Conservation (phyloP, 495 filamentous ascomycete species). For the Neurospora cerealis region DNA sequence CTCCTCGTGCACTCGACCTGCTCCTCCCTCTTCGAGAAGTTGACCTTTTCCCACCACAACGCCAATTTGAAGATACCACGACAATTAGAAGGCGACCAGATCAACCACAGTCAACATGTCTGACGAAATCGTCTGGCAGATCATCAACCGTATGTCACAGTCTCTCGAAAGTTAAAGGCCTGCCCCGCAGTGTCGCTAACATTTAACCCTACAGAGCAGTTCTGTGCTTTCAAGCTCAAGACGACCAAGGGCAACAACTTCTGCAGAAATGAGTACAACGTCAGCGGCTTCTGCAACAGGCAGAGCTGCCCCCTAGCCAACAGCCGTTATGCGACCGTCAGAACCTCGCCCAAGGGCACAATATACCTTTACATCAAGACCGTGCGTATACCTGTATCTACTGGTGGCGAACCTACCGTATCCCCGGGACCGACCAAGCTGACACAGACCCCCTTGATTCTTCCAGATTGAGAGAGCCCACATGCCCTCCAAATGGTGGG, state of each 20-base stretch:
- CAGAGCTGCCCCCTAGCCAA: constrained; percentile 95
- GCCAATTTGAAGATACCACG: not conserved
- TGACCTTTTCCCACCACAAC: not conserved
- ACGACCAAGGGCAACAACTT: constrained; percentile 90
- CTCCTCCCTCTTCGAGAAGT: not conserved
- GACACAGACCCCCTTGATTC: not conserved
- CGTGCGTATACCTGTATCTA: constrained; percentile 26
- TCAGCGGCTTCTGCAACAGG: constrained; percentile 88
- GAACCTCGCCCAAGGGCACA: constrained; percentile 64
- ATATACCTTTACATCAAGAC: constrained; percentile 99
- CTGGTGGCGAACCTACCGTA: not conserved
- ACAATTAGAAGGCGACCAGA: not conserved
- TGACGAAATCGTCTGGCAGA: constrained; percentile 90
- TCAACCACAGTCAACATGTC: constrained; percentile 32
- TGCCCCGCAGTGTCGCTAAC: constrained; percentile 2
- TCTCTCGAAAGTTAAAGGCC: not conserved
- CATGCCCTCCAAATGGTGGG: constrained; percentile 88
- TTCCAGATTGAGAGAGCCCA: constrained; percentile 61
- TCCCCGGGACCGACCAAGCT: not conserved
- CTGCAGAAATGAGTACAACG: constrained; percentile 81
- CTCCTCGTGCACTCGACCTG: not conserved
- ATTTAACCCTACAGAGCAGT: constrained; percentile 51
- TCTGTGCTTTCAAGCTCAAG: constrained; percentile 95
- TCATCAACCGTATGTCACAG: constrained; percentile 23
- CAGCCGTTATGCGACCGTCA: constrained; percentile 87